phyloP scores from a whole-genome alignment of 1,284 basidiomycete species.

The Porogramme epimiltina region DNA sequence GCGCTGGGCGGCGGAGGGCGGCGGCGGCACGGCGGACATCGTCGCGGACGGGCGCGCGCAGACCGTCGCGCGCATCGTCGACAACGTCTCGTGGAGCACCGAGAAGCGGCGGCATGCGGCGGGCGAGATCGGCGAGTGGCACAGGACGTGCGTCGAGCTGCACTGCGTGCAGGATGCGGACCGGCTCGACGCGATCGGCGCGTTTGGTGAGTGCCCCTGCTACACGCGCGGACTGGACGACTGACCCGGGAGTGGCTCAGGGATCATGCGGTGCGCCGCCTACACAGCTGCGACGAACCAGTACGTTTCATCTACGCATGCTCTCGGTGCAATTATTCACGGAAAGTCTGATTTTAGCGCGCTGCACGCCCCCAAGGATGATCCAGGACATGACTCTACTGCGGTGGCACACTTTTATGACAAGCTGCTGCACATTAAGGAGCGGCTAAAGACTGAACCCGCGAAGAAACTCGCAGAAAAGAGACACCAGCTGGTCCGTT shows the following conservation, averaged over 20 bases:
- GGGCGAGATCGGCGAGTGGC: slow-evolving; percentile 69
- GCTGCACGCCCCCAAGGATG: slow-evolving; percentile 61
- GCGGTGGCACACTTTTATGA: slow-evolving; percentile 88
- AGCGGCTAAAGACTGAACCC: slow-evolving; percentile 74
- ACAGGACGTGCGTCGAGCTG: slow-evolving; percentile 76
- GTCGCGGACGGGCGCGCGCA: slow-evolving; percentile 61
- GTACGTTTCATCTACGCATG: no score
- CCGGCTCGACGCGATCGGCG: slow-evolving; percentile 89
- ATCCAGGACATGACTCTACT: slow-evolving; percentile 49
- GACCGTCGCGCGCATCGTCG: slow-evolving; percentile 63
- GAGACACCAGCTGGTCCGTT: slow-evolving; percentile 70
- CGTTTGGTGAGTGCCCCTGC: slow-evolving; percentile 63
- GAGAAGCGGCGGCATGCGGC: slow-evolving; percentile 69
- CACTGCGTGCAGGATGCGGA: slow-evolving; percentile 95
- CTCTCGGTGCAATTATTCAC: no score
- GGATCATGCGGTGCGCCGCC: slow-evolving; percentile 85
- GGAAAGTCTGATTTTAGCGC: no score
- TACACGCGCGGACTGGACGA: background rate
- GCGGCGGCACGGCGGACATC: slow-evolving; percentile 50
- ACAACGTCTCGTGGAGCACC: slow-evolving; percentile 86
- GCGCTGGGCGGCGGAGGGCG: slow-evolving; percentile 36
- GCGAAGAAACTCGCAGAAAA: slow-evolving; percentile 73
- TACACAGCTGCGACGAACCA: slow-evolving; percentile 71
- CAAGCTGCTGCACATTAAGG: slow-evolving; percentile 78
- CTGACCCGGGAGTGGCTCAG: slow-evolving; percentile 47